A percentile compares a stretch with the other conserved stretches of the same genome.
phyloP scores from a whole-genome alignment of 345 rosid species.

The Excoecaria agallocha region DNA sequence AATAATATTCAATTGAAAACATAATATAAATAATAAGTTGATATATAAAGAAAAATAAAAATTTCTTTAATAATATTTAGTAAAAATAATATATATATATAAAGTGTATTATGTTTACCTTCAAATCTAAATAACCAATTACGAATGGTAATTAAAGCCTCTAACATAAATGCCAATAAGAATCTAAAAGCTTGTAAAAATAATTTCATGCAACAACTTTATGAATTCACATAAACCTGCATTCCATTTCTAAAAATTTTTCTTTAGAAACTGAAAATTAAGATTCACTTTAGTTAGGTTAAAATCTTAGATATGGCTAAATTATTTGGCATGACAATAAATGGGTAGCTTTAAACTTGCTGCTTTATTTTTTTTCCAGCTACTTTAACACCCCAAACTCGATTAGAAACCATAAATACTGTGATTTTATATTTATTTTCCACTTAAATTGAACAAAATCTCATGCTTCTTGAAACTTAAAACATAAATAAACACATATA shows the following conservation, averaged over 20 bases:
- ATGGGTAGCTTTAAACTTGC: background rate
- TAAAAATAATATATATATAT: no score
- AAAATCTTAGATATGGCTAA: background rate
- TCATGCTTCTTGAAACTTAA: background rate
- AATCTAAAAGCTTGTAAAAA: no score
- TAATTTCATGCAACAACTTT: background rate
- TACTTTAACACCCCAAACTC: background rate
- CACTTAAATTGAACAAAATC: background rate
- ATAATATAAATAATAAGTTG: no score
- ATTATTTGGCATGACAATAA: background rate
- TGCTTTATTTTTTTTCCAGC: background rate
- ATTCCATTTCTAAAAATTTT: background rate
- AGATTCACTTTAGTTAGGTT: background rate
- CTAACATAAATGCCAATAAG: no score
- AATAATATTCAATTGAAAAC: no score
- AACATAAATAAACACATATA: background rate
- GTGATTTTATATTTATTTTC: background rate
- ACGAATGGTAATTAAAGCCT: no score
- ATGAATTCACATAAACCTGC: slow-evolving; percentile 3
- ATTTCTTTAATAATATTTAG: no score
- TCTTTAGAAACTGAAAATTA: background rate
- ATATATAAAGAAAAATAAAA: no score
- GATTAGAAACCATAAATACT: background rate
- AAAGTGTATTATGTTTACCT: no score
- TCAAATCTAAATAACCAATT: no score